Evolutionary conservation across 2,329 filamentous ascomycete species (phyloP).

Genomic region (Aspergillus proliferans): DNA sequence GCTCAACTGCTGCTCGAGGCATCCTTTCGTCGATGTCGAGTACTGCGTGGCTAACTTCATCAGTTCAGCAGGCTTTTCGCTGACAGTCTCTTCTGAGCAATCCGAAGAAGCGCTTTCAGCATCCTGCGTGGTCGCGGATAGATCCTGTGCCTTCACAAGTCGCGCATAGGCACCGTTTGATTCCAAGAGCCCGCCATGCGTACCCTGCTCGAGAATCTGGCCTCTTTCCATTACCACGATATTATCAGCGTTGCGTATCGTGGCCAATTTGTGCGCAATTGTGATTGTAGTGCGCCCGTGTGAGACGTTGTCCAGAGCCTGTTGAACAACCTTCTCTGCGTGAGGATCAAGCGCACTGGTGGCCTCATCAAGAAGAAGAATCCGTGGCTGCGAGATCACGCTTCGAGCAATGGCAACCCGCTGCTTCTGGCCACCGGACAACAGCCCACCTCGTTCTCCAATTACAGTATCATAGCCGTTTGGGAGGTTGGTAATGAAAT

Average conservation of each 20-base stretch:
- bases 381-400: conserved; percentile 72
- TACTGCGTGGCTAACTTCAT: too few relatives aligned
- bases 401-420: conserved; percentile 80
- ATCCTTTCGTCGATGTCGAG: too few relatives aligned
- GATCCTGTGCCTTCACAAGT: conserved; percentile 40
- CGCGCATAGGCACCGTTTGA: conserved; percentile 34
- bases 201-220: conserved; percentile 19
- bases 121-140: too few relatives aligned
- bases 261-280: conserved; percentile 24
- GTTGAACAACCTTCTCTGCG: conserved; percentile 19
- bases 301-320: conserved; percentile 13
- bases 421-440: conserved; percentile 22
- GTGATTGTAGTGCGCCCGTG: conserved; percentile 16
- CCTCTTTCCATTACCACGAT: conserved; percentile 24
- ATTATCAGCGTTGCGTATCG: conserved; percentile 21
- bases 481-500: conserved; percentile 52
- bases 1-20: too few relatives aligned
- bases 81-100: too few relatives aligned
- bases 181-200: conserved; percentile 22
- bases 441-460: conserved; percentile 48
- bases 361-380: conserved; percentile 48
- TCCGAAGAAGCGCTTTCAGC: too few relatives aligned
- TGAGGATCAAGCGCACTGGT: conserved; percentile 21
- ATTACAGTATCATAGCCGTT: conserved; percentile 47
- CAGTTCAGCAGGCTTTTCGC: too few relatives aligned